Evolutionary conservation across 2,329 filamentous ascomycete species (phyloP), one percentile per base, ranked within the genome.

Genomic region (Diaporthe sp.): DNA sequence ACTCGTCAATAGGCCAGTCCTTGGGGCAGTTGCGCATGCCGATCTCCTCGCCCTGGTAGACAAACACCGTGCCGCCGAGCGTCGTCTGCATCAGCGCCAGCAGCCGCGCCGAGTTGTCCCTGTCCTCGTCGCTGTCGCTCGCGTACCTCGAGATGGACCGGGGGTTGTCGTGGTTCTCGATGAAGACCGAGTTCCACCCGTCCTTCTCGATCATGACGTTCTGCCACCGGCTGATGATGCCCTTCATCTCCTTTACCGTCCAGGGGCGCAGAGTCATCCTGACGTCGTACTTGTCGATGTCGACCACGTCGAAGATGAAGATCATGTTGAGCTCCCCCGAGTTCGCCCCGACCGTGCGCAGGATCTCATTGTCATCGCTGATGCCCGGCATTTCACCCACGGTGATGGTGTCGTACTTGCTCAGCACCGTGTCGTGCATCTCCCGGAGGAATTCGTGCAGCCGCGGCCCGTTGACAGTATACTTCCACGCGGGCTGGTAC

Each of bases 41-140:
- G 46, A 94, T 86, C 82, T 94, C 92, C 80, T 94, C 91, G 17
- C 92, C 92, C 81, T 94, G 92, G 80, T 93, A 94, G n/a, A 94
- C 83, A 79, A 92, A 94, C 0, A 91, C 86, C 0, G 92, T 93
- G 22, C 92, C 92, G 2, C 89, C 87, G 77, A 92, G 89, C 68
- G 91, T 85, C 4, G 85, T 86, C 75, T 91, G 85, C 76, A 92
- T 87, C 12, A 89, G 85, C 28, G 91, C 88, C 22, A 93, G 83
- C 82, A 93, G 87, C 82, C 93, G 93, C 13, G 89, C 89, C 25
- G 89, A 88, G 9, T 84, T 80, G 12, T 82, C 82, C 13, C 90
- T 86, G 78, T 88, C 82, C 78, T 87, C 83, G 4, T 88, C 87
- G n/a, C 83, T 83, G 49, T 90, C 88, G 59, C 86, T 83, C 8